These are phyloP conservation scores for Colletotrichum spinosum DNA, from an alignment of 2,329 filamentous ascomycete genomes.

Conservation along the genomic window DNA sequence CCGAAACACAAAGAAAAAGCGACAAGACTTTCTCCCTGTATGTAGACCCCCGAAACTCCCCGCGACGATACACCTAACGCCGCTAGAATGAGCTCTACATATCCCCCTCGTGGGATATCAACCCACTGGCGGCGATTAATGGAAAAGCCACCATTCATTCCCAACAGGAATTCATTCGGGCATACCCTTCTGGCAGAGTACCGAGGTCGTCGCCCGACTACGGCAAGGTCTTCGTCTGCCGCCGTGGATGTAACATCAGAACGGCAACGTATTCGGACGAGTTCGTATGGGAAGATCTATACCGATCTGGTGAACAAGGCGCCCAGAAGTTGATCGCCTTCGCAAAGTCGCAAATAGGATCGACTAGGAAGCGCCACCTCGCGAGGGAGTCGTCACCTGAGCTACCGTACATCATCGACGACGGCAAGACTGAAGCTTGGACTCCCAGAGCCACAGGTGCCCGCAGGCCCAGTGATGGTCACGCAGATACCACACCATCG, in stretches of 20 bases:
- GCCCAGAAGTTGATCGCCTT: constrained; percentile 74
- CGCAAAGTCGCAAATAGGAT: constrained; percentile 79
- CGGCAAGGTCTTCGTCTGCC: constrained; percentile 90
- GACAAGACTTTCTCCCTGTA: constrained; percentile 80
- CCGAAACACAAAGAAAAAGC: constrained; percentile 83
- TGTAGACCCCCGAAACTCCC: constrained; percentile 34
- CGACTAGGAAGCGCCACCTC: constrained; percentile 65
- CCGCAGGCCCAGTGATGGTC: constrained; percentile 27
- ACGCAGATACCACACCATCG: constrained; percentile 52
- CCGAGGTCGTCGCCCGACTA: constrained; percentile 78
- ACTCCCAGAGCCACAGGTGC: constrained; percentile 29
- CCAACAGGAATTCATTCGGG: constrained; percentile 71
- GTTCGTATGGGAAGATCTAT: constrained; percentile 91
- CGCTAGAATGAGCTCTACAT: constrained; percentile 89
- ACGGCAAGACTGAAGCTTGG: constrained; percentile 41
- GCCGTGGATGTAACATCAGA: constrained; percentile 87
- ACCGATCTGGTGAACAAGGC: constrained; percentile 72
- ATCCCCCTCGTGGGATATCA: constrained; percentile 86
- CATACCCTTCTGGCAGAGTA: constrained; percentile 80
- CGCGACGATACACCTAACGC: constrained; percentile 3
- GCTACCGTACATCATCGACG: constrained; percentile 44
- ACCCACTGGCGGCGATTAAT: constrained; percentile 89
- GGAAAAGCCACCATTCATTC: constrained; percentile 88
- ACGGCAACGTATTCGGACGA: constrained; percentile 93
- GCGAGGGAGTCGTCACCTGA: constrained; percentile 45